Percentiles rank a stretch among this genome's conserved stretches.
These are phyloP conservation scores for Basidiobolus meristosporus DNA, from an alignment of 371 early-diverging fungal genomes.

Conservation along the genomic window DNA sequence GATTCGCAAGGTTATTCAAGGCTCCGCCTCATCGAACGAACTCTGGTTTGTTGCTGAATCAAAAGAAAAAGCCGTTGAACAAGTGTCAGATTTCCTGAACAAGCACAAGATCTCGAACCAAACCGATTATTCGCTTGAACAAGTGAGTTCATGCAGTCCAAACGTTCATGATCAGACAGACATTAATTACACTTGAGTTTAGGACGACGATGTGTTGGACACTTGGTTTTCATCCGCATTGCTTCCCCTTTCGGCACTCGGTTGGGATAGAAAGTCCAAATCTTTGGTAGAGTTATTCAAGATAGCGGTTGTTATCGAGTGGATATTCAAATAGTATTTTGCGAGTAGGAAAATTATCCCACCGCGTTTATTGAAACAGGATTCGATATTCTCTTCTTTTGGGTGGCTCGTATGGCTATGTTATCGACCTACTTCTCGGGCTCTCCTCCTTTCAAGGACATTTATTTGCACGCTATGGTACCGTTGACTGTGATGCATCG, in stretches of 20 bases:
- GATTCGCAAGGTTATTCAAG: no score
- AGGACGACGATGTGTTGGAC: constrained; percentile 97
- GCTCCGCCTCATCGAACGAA: constrained; percentile 8
- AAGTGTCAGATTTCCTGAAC: constrained; percentile 7
- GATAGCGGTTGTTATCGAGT: constrained; percentile 7
- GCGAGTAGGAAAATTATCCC: constrained; percentile 42
- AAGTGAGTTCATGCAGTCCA: not conserved
- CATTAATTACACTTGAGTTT: constrained; percentile 6
- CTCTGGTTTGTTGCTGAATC: constrained; percentile 44
- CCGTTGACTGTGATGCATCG: not conserved
- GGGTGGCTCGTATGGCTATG: constrained; percentile 99
- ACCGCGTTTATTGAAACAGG: constrained; percentile 94
- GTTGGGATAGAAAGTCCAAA: constrained; percentile 25
- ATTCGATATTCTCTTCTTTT: constrained; percentile 98
- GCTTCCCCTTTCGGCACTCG: constrained; percentile 82
- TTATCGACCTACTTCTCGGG: constrained; percentile 76
- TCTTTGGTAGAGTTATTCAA: constrained; percentile 7
- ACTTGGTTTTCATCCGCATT: constrained; percentile 99
- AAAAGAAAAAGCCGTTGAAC: constrained; percentile 12
- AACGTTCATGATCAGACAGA: not conserved
- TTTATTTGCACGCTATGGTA: constrained; percentile 66
- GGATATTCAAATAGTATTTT: constrained; percentile 4
- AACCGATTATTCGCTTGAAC: no score
- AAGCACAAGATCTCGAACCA: not conserved
- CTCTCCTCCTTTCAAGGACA: constrained; percentile 68